Base-by-base conservation (phyloP, 495 filamentous ascomycete species). In the Acidiella bohemica region DNA sequence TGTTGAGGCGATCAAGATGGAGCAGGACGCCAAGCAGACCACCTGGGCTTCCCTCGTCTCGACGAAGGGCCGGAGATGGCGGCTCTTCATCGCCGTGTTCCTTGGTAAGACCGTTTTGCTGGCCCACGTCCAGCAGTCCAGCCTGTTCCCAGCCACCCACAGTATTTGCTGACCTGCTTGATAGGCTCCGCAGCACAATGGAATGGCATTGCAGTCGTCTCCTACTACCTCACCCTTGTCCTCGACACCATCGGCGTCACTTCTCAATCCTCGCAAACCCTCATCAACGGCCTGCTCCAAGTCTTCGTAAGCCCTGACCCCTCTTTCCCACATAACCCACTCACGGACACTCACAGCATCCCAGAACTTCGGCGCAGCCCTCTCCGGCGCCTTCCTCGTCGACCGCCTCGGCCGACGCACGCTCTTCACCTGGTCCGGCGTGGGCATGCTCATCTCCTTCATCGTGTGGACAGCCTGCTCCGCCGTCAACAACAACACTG, bases 331-430 rank as follows among this genome's bases (percentile, higher is more conserved):
- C n/a, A n/a, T n/a, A n/a, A n/a, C n/a, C n/a, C n/a, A n/a, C n/a
- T n/a, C n/a, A n/a, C n/a, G n/a, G n/a, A n/a, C n/a, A n/a, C 25
- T 27, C 7, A 27, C 25, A 27, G n/a, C 7, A 7, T 7, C n/a
- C 7, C 25, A 27, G 25, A 66, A 67, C 36, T 59, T 76, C 10
- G 62, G 69, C 29, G 64, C 67, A 7, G 73, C 70, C 20, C 59
- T 67, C 32, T 49, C 59, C 12, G 70, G 67, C 3, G 71, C 73
- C 13, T 57, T 70, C 19, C 62, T 68, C 26, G 66, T 65, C 41
- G 59, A 64, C 51, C 60, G 65, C 10, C 71, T 73, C 25, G 69
- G 69, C 9, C 61, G 73, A 9, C 62, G 73, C 5, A 68, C 63
- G 2, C 61, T 78, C 27, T 71, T 75, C 42, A 48, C 73, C 5